Conservation (phyloP, 2,329 filamentous ascomycete species). For the Ophiobolus disseminans region DNA sequence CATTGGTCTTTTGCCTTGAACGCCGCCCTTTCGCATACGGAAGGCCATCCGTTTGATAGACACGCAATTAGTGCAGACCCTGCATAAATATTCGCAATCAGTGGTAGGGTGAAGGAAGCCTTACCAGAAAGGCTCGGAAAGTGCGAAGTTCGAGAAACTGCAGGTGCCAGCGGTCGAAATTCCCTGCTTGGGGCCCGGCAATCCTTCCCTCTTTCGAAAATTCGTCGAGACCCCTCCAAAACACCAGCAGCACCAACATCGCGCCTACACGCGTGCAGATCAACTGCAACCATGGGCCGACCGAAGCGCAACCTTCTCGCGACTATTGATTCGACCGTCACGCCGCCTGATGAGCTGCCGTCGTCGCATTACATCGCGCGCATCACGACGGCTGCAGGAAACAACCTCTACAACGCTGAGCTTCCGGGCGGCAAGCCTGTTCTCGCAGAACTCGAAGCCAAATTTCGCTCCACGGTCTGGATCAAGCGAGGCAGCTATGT, state of each 20-base stretch:
- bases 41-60: not conserved
- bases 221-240: slow-evolving; percentile 17
- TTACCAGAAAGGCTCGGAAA: slow-evolving; percentile 13
- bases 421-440: slow-evolving; percentile 69
- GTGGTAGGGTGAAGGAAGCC: not conserved
- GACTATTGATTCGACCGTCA: slow-evolving; percentile 74
- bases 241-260: not conserved
- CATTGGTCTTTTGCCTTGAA: not conserved
- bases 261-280: not conserved
- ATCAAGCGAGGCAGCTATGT: slow-evolving; percentile 90
- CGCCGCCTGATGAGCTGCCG: slow-evolving; percentile 62
- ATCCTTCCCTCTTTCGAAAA: slow-evolving; percentile 10
- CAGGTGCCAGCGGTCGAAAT: slow-evolving; percentile 10
- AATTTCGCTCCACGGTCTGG: slow-evolving; percentile 92
- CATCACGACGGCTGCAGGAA: slow-evolving; percentile 82
- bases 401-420: slow-evolving; percentile 84
- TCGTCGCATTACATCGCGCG: slow-evolving; percentile 72
- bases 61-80: not conserved
- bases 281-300: slow-evolving; percentile 64
- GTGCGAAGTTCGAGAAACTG: slow-evolving; percentile 7
- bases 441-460: slow-evolving; percentile 80
- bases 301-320: slow-evolving; percentile 80
- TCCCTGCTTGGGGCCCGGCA: slow-evolving; percentile 14
- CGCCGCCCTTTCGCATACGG: not conserved
- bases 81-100: not conserved